Base-by-base conservation (phyloP, 139 green algal species). In the Volvox africanus region DNA sequence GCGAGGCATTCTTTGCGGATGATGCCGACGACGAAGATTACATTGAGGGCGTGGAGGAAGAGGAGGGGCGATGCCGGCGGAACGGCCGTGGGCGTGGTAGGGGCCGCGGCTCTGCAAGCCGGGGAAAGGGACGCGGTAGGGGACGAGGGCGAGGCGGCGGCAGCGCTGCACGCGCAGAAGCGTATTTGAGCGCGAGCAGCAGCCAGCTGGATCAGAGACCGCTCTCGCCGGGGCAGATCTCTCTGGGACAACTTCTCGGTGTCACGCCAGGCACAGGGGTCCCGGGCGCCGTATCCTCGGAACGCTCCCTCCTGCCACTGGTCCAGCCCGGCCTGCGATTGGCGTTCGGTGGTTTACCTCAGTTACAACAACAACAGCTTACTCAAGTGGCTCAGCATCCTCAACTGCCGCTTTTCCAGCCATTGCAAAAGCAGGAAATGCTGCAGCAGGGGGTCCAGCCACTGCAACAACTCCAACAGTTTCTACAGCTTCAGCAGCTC, bases 11-110 rank as follows among this genome's bases (percentile, higher is more conserved):
- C 2, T 92, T 78, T 22, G 78, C 69, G 79, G 88, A 87, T 55
- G 88, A 92, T 28, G 61, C 61, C 35, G 78, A 88, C 21, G 88
- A 86, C 37, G 20, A 80, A 24, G 76, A 88, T 67, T 86, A 81
- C 76, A 36, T 32, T 0, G 77, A 91, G 61, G 76, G 78, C 30
- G 26, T 65, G 78, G 78, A 87, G 13, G 78, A 91, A 17, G 61
- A 91, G 24, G 77, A 91, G 76, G 61, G 61, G 18, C 61, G 85
- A 3, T 89, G 85, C 85, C 28, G 69, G 44, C 69, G 85, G 5
- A 65, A 50, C 6, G 80, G 50, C 1, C 83, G 83, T 28, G 55
- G 26, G 2, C 61, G 37, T 18, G 84, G 71, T 50, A 20, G 69
- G 86, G 86, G 86, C 12, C 44, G 87, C 0, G 79, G 61, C 77